Evolutionary conservation across 1,284 basidiomycete species (phyloP).

Genomic region (Cutaneotrichosporon daszewskae): DNA sequence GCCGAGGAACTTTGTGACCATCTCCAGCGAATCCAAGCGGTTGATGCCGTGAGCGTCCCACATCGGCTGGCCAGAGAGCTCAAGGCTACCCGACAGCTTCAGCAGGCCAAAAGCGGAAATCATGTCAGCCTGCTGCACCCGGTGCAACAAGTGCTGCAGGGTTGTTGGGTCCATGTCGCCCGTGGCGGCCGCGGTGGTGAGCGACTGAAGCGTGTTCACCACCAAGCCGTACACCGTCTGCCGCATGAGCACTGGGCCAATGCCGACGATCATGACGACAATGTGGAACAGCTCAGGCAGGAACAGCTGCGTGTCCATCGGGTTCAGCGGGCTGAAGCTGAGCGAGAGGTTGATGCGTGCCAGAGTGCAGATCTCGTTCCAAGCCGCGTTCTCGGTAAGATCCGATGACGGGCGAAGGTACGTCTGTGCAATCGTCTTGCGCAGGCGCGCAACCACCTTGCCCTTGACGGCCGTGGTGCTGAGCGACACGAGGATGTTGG

Average conservation of each 20-base stretch:
- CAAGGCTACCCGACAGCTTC: conserved; percentile 23
- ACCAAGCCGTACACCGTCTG: conserved; percentile 74
- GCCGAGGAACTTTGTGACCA: conserved; percentile 60
- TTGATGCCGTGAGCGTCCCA: conserved; percentile 56
- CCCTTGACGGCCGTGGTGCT: conserved; percentile 72
- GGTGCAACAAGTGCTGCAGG: conserved; percentile 55
- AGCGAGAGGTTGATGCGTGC: conserved; percentile 66
- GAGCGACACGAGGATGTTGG: conserved; percentile 65
- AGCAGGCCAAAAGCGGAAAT: conserved; percentile 68
- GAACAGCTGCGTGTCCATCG: conserved; percentile 66
- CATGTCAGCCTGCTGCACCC: conserved; percentile 56
- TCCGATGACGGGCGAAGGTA: conserved; percentile 59
- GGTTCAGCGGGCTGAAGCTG: conserved; percentile 61
- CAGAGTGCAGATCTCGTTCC: conserved; percentile 76
- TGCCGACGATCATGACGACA: conserved; percentile 65
- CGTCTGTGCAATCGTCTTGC: conserved; percentile 71
- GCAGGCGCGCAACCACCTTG: conserved; percentile 66
- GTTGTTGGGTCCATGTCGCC: conserved; percentile 36
- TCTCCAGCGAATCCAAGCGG: conserved; percentile 62
- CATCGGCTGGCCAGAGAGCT: conserved; percentile 16
- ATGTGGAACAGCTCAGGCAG: conserved; percentile 76
- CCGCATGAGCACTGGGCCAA: conserved; percentile 66
- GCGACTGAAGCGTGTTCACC: conserved; percentile 70
- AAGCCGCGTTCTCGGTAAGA: conserved; percentile 66
- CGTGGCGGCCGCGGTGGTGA: conserved; percentile 40